These are phyloP conservation scores for Leccinum imitatum DNA, from an alignment of 768 basidiomycete genomes.

Conservation along the genomic window DNA sequence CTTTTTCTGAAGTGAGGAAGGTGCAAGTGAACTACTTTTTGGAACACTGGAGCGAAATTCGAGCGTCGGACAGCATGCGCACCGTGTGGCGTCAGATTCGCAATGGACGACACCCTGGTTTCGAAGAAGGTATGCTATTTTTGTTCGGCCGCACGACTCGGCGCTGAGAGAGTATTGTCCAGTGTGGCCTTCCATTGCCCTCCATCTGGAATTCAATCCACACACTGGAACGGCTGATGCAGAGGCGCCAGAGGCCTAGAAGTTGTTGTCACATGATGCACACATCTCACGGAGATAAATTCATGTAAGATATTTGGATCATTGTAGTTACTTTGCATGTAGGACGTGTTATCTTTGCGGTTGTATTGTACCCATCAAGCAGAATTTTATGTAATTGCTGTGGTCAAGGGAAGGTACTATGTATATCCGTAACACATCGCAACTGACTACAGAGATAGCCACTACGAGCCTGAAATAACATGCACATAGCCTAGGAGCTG, in stretches of 20 bases:
- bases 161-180: constrained; percentile 11
- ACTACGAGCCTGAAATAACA: constrained; percentile 1
- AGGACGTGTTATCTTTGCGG: not conserved
- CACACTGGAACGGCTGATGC: constrained; percentile 28
- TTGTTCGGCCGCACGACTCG: not conserved
- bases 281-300: constrained; percentile 6
- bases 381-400: not conserved
- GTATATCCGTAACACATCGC: not conserved
- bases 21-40: constrained; percentile 81
- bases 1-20: constrained; percentile 79
- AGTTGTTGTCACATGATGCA: not conserved
- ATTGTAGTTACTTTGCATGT: constrained; percentile 11
- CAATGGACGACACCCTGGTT: constrained; percentile 79
- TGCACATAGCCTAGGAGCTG: constrained; percentile 1
- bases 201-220: constrained; percentile 60
- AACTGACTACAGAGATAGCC: not conserved
- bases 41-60: constrained; percentile 79
- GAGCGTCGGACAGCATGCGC: constrained; percentile 79
- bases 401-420: constrained; percentile 1
- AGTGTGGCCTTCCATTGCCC: constrained; percentile 71
- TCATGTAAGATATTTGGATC: constrained; percentile 8
- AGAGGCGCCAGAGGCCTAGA: constrained; percentile 18
- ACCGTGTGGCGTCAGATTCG: constrained; percentile 85
- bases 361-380: not conserved
- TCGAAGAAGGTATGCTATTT: constrained; percentile 67